A percentile compares a stretch with the other conserved stretches of the same genome.
Conservation (phyloP, 495 filamentous ascomycete species). For the Neurospora sp. region DNA sequence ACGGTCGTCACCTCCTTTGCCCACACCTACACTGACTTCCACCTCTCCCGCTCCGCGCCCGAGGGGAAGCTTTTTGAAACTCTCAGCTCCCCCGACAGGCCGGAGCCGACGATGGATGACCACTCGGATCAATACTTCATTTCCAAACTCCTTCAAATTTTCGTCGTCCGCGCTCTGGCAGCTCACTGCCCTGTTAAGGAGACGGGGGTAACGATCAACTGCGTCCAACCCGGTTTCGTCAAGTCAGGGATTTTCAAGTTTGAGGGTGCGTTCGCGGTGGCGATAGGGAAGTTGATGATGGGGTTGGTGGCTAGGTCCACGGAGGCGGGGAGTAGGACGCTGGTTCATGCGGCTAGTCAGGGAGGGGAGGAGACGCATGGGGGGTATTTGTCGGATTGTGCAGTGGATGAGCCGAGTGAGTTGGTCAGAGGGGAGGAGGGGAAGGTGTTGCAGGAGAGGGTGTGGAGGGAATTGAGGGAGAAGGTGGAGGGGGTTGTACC, state of each 20-base stretch:
- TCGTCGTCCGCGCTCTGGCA: constrained; percentile 29
- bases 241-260: not conserved
- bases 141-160: constrained; percentile 32
- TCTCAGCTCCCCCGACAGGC: not conserved
- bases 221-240: constrained; percentile 5
- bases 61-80: not conserved
- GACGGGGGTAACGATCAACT: not conserved
- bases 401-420: constrained; percentile 1
- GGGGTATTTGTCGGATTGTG: constrained; percentile 30
- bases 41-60: not conserved
- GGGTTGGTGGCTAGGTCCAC: constrained; percentile 23
- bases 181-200: not conserved
- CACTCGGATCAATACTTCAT: constrained; percentile 20
- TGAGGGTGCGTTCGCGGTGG: not conserved
- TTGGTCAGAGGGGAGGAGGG: not conserved
- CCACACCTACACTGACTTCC: constrained; percentile 1
- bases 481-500: constrained; percentile 36
- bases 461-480: constrained; percentile 42
- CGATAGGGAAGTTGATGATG: constrained; percentile 16
- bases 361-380: constrained; percentile 30
- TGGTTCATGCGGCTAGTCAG: constrained; percentile 25
- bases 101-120: not conserved
- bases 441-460: constrained; percentile 10
- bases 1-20: constrained; percentile 17
- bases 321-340: constrained; percentile 34